Percentiles rank a stretch among this genome's conserved stretches.
These are phyloP conservation scores for Krasilnikovozyma curviuscula DNA, from an alignment of 768 basidiomycete genomes.

Conservation along the genomic window DNA sequence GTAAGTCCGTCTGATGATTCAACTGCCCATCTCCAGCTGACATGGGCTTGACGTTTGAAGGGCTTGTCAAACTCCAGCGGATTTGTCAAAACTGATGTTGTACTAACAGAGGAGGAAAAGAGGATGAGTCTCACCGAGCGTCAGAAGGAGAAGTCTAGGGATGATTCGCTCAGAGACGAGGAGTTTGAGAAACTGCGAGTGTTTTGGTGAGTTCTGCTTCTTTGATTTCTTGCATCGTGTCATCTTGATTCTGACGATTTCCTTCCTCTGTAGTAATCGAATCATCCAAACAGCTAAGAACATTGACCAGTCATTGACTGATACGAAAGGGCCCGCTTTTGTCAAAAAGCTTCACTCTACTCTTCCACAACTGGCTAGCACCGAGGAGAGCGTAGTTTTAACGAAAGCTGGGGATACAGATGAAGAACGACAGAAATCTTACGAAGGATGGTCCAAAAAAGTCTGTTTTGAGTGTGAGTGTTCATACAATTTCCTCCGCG, in stretches of 20 bases:
- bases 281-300: constrained; percentile 63
- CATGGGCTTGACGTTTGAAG: neutral
- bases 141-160: constrained; percentile 46
- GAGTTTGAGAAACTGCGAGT: constrained; percentile 57
- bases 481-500: too few relatives aligned
- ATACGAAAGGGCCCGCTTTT: constrained; percentile 40
- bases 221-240: neutral
- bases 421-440: constrained; percentile 36
- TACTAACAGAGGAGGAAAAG: constrained; percentile 61
- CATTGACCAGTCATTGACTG: constrained; percentile 69
- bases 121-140: constrained; percentile 41
- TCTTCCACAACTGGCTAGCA: neutral
- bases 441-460: constrained; percentile 65
- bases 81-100: neutral
- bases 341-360: constrained; percentile 6
- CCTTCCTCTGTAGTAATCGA: constrained; percentile 32
- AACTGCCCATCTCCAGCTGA: neutral
- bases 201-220: constrained; percentile 39
- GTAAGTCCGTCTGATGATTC: constrained; percentile 20
- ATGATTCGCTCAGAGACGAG: constrained; percentile 35
- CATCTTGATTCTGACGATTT: neutral
- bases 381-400: neutral
- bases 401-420: neutral
- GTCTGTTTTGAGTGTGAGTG: constrained; percentile 83
- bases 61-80: neutral